Base-by-base conservation (phyloP, 164 flowering plant genomes). In the Protea cynaroides region DNA sequence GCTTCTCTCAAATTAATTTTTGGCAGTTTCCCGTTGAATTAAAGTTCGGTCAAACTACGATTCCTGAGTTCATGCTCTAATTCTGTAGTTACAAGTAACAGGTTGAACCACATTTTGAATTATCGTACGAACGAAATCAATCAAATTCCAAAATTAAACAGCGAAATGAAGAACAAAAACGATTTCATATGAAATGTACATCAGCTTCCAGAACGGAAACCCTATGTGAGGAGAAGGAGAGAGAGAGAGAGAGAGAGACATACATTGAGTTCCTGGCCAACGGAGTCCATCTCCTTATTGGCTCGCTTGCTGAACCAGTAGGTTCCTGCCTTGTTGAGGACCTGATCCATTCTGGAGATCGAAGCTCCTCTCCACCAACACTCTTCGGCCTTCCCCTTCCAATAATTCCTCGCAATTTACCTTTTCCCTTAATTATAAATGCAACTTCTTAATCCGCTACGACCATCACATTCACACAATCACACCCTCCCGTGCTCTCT, bases 251-350 rank as follows among this genome's bases (percentile, higher is more conserved):
- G 56, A 63, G 65, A 46, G 62, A 57, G 34, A 60, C 76, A 44
- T 75, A 90, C 96, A 56, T 82, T 83, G 72, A 87, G 67, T 63
- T 90, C 94, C 18, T 84, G 73, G 58, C 87, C 86, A 69, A 86
- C 91, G 47, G 92, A 86, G 59, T 71, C 55, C 72, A 90, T 9
- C 76, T 90, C 87, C 74, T 81, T 87, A 81, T 62, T 83, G 68
- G 92, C 94, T 65, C 69, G 84, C 62, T 79, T 78, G 63, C 80
- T 82, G 62, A 87, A 65, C 94, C 91, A 86, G 50, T 83, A 86
- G 1, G 84, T 74, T 22, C 96, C 96, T 5, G 80, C 86, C 82
- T 83, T 86, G 83, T 76, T 77, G 77, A 90, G 13, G 18, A 90
- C 74, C 72, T 82, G 85, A 87, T 90, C 96, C 96, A 90, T 90